phyloP scores from a whole-genome alignment of 2,329 filamentous ascomycete species.

The Colletotrichum scovillei region DNA sequence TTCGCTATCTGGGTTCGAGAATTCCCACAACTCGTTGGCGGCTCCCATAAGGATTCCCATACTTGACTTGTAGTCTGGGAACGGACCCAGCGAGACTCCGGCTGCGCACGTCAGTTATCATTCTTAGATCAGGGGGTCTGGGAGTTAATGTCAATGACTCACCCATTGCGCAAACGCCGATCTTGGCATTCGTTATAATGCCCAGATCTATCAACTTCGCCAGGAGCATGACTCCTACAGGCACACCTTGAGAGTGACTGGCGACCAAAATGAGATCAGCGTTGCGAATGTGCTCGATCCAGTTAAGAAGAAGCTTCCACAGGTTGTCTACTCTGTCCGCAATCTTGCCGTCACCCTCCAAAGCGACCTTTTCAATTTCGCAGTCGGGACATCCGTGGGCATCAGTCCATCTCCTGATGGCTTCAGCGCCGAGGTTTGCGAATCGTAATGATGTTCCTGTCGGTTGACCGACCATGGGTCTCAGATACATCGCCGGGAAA shows the following conservation, averaged over 20 bases:
- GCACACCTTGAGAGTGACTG: conserved; percentile 95
- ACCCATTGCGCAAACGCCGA: conserved; percentile 87
- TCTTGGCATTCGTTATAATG: conserved; percentile 78
- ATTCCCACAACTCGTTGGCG: conserved; percentile 95
- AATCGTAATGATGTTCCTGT: conserved; percentile 96
- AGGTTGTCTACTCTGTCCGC: conserved; percentile 88
- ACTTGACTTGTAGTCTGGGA: conserved; percentile 89
- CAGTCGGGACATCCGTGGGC: conserved; percentile 77
- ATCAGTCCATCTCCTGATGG: conserved; percentile 86
- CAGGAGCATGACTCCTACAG: conserved; percentile 90
- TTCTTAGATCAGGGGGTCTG: neutral
- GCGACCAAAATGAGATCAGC: conserved; percentile 94
- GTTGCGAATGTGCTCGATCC: conserved; percentile 88
- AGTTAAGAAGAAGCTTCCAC: conserved; percentile 94
- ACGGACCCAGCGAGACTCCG: conserved; percentile 92
- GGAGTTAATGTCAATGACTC: conserved; percentile 36
- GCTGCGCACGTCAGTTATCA: conserved; percentile 55
- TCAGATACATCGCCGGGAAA: conserved; percentile 87
- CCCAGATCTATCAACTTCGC: conserved; percentile 93
- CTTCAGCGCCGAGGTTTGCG: conserved; percentile 85
- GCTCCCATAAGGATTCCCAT: conserved; percentile 89
- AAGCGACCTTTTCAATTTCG: conserved; percentile 91
- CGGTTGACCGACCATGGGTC: conserved; percentile 93
- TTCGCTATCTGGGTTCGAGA: conserved; percentile 82
- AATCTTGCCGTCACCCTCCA: conserved; percentile 95